phyloP scores from a whole-genome alignment of 148 eudicot species.

The Rhododendron griersonianum region DNA sequence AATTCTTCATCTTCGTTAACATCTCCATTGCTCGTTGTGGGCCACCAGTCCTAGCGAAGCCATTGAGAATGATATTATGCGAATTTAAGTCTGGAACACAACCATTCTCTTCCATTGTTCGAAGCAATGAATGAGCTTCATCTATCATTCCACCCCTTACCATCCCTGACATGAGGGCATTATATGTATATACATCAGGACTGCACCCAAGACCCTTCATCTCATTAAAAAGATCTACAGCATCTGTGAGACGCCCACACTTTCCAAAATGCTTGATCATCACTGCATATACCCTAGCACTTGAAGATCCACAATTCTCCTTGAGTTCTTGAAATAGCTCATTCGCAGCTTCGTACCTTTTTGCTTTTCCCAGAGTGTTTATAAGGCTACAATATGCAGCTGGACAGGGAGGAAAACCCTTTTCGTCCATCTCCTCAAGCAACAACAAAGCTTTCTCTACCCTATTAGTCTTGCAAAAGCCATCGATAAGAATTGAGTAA shows the following conservation, averaged over 20 bases:
- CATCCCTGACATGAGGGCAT: slow-evolving; percentile 94
- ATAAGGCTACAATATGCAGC: slow-evolving; percentile 97
- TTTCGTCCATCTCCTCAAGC: slow-evolving; percentile 98
- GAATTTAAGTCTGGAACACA: slow-evolving; percentile 80
- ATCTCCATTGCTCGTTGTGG: slow-evolving; percentile 67
- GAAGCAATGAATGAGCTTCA: slow-evolving; percentile 69
- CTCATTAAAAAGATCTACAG: slow-evolving; percentile 75
- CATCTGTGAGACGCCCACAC: slow-evolving; percentile 63
- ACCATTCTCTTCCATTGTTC: slow-evolving; percentile 71
- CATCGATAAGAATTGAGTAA: slow-evolving; percentile 88
- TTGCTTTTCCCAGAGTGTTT: slow-evolving; percentile 77
- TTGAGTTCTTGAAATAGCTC: slow-evolving; percentile 89
- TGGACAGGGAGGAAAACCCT: slow-evolving; percentile 91
- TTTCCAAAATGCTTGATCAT: slow-evolving; percentile 96
- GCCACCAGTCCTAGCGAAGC: slow-evolving; percentile 72
- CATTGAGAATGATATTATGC: slow-evolving; percentile 75
- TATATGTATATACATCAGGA: slow-evolving; percentile 79
- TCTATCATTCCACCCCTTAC: slow-evolving; percentile 74
- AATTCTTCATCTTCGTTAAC: slow-evolving; percentile 69
- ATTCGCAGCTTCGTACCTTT: slow-evolving; percentile 86
- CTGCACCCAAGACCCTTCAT: slow-evolving; percentile 70
- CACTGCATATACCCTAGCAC: slow-evolving; percentile 87
- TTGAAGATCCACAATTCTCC: slow-evolving; percentile 84
- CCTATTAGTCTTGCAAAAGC: slow-evolving; percentile 80
- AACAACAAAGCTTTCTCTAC: slow-evolving; percentile 77